Conservation (phyloP, 768 basidiomycete species). For the Lentinus tigrinus region DNA sequence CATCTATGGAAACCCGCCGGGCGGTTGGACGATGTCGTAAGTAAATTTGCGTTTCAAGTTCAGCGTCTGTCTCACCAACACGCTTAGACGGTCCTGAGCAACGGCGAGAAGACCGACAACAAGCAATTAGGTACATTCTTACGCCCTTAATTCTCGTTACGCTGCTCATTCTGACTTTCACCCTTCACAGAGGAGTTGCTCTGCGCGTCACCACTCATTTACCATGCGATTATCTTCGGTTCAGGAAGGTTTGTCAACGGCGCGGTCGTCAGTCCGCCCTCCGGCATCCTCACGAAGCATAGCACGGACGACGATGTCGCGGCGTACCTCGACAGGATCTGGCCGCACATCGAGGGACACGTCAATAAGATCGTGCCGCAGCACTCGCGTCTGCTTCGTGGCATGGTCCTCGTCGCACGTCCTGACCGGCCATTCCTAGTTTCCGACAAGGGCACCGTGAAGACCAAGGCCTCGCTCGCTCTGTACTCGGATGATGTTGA, state of each 20-base stretch:
- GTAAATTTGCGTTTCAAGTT: background rate
- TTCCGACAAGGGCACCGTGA: conserved; percentile 20
- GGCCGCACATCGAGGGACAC: background rate
- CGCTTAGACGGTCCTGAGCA: conserved; percentile 29
- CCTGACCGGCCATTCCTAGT: conserved; percentile 21
- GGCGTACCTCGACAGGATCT: background rate
- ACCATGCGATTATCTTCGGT: conserved; percentile 25
- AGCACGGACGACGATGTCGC: conserved; percentile 1
- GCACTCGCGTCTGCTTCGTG: conserved; percentile 28
- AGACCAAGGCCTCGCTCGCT: conserved; percentile 15
- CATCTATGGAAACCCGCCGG: conserved; percentile 23
- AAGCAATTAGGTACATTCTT: conserved; percentile 25
- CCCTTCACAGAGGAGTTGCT: conserved; percentile 22
- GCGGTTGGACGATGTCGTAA: conserved; percentile 23
- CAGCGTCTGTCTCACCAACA: background rate
- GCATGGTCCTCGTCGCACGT: conserved; percentile 25
- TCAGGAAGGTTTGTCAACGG: conserved; percentile 25
- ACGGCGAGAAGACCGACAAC: conserved; percentile 32
- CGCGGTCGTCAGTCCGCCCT: conserved; percentile 17
- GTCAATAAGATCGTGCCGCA: conserved; percentile 26
- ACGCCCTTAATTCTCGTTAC: too few species aligned
- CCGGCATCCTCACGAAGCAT: background rate
- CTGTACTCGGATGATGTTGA: conserved; percentile 42
- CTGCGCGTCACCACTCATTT: conserved; percentile 19
- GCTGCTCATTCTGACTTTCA: background rate